Percentiles rank a stretch among this genome's conserved stretches.
These are phyloP conservation scores for Scutellaria barbata DNA, from an alignment of 257 asterid species.

Conservation along the genomic window DNA sequence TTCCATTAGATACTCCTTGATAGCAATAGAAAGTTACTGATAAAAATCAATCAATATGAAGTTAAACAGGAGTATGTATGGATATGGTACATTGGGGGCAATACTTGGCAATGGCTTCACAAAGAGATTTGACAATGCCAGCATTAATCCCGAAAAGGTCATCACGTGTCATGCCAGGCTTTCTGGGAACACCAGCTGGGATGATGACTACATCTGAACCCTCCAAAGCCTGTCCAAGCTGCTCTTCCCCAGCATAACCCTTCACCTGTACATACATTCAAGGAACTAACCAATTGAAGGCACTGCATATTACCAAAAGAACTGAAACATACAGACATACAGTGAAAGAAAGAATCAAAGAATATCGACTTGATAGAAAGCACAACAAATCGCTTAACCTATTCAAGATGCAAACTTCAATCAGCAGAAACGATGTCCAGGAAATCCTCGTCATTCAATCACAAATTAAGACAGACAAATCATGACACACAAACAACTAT, in stretches of 20 bases:
- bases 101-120: slow-evolving; percentile 80
- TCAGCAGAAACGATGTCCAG: neutral
- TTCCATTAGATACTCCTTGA: neutral
- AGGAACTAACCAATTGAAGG: neutral
- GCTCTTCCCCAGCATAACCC: slow-evolving; percentile 75
- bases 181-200: slow-evolving; percentile 99
- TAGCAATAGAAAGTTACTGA: neutral
- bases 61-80: neutral
- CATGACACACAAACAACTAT: neutral
- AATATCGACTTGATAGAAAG: neutral
- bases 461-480: neutral
- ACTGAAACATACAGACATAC: neutral
- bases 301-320: neutral
- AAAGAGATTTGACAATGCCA: slow-evolving; percentile 82
- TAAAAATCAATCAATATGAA: slow-evolving; percentile 3
- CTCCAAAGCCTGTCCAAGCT: slow-evolving; percentile 74
- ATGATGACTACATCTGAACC: slow-evolving; percentile 85
- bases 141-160: slow-evolving; percentile 92
- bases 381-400: neutral
- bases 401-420: neutral
- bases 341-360: neutral
- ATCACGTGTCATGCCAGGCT: slow-evolving; percentile 97
- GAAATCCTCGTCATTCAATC: neutral
- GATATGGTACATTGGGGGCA: slow-evolving; percentile 73
- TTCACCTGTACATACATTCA: slow-evolving; percentile 51